Evolutionary conservation across 495 filamentous ascomycete species (phyloP), one percentile per base, ranked within the genome.

Genomic region (Mytilinidion resinicola): DNA sequence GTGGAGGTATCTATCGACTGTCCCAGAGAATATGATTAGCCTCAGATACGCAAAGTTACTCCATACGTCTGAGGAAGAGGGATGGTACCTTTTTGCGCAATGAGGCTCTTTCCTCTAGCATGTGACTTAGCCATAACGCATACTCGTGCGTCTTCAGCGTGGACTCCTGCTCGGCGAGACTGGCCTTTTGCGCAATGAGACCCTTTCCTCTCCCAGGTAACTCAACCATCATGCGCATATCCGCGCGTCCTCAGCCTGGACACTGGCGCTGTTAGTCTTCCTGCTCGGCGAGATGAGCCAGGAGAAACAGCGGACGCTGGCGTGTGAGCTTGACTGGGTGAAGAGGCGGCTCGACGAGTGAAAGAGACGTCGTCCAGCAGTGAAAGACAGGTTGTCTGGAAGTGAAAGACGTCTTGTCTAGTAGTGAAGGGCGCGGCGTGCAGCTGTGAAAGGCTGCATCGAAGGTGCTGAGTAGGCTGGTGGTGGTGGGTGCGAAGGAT

Each of bases 201-300:
- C 88, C 92, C 79, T 98, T 98, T 67, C 93, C 93, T 53, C 93
- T 80, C 56, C 93, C 93, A 38, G 93, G 93, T 58, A 97, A 77
- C 41, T 93, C 93, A 49, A 98, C 93, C 93, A 98, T 96, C 52
- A 88, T 14, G 97, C 91, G 66, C 90, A 96, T 71, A 98, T 95
- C 67, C 86, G 87, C 33, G 88, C 90, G 65, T 96, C 89, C 76
- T 96, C 93, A 61, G 87, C 88, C 88, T 93, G 84, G 20, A 77
- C 69, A 55, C 72, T 71, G 17, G 76, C 64, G 15, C 76, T 68
- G 62, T 81, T 81, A 77, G 78, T 76, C 62, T 70, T 77, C 58
- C 62, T 69, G 49, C 51, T 60, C 41, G 69, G 69, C 9, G 19
- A 34, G 9, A 69, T 42, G 11, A n/a, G n/a, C n/a, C n/a, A n/a